Conservation (phyloP, 805 yeast genomes). For the Candida stauntonica region DNA sequence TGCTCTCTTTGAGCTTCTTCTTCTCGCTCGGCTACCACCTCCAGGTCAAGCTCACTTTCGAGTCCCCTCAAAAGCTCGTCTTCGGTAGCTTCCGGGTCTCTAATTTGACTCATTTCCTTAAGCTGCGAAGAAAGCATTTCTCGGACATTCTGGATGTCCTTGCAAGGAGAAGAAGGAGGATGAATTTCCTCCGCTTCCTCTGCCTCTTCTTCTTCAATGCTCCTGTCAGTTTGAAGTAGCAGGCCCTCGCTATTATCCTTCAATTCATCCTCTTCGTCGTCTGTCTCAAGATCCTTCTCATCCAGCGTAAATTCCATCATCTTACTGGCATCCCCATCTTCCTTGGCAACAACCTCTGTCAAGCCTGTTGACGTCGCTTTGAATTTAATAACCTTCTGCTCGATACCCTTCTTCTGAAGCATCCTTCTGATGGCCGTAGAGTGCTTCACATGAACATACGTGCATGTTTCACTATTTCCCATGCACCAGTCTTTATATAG, state of each 20-base stretch:
- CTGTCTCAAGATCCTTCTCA: conserved; percentile 16
- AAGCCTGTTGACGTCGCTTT: conserved; percentile 3
- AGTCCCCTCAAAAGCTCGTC: neutral
- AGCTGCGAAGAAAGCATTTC: conserved; percentile 14
- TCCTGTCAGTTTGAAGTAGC: too few relatives aligned
- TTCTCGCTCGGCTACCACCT: neutral
- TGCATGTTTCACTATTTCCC: conserved; percentile 8
- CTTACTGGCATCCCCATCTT: neutral
- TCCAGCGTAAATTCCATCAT: conserved; percentile 14
- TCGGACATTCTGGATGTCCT: conserved; percentile 16
- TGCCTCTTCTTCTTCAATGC: too few relatives aligned
- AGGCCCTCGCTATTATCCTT: neutral
- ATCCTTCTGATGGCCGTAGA: conserved; percentile 15
- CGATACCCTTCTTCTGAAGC: conserved; percentile 8
- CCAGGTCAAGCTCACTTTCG: neutral
- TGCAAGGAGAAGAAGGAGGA: conserved; percentile 14
- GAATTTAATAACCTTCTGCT: conserved; percentile 13
- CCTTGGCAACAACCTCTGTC: conserved; percentile 3
- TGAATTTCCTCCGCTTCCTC: conserved; percentile 1
- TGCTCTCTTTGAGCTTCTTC: neutral
- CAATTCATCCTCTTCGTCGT: conserved; percentile 3
- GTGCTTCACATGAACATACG: conserved; percentile 19
- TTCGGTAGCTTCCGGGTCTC: neutral
- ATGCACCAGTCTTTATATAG: conserved; percentile 23
- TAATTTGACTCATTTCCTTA: neutral